phyloP scores from a whole-genome alignment of 2,329 filamentous ascomycete genomes.

The Scolecobasidium constrictum region DNA sequence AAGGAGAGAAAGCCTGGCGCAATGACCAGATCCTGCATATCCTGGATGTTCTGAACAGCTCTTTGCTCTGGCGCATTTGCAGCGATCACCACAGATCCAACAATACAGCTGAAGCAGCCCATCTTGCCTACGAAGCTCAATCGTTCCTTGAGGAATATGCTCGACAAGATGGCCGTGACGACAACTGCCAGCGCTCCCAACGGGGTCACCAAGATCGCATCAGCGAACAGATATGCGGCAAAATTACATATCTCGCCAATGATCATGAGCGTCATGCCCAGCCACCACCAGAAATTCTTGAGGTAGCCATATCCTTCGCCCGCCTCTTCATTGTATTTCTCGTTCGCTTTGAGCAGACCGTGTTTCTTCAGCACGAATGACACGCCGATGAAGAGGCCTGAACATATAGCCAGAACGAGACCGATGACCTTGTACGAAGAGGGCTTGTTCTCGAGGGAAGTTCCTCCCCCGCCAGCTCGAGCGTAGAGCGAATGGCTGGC shows the following conservation, averaged over 20 bases:
- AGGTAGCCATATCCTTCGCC: slow-evolving; percentile 96
- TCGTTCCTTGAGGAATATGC: slow-evolving; percentile 91
- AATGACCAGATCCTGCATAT: slow-evolving; percentile 84
- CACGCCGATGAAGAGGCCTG: slow-evolving; percentile 83
- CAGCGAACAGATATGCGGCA: slow-evolving; percentile 91
- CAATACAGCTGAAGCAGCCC: slow-evolving; percentile 87
- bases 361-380: slow-evolving; percentile 96
- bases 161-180: slow-evolving; percentile 79
- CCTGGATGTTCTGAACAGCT: slow-evolving; percentile 75
- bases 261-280: slow-evolving; percentile 94
- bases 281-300: slow-evolving; percentile 93
- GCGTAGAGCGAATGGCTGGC: slow-evolving; percentile 5
- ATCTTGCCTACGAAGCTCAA: slow-evolving; percentile 94
- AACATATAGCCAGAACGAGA: slow-evolving; percentile 73
- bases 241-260: slow-evolving; percentile 95
- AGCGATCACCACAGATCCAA: slow-evolving; percentile 87
- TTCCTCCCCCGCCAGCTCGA: background rate
- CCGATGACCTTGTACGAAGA: slow-evolving; percentile 73
- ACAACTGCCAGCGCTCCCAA: slow-evolving; percentile 89
- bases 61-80: slow-evolving; percentile 84
- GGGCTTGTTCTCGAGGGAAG: slow-evolving; percentile 23
- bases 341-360: slow-evolving; percentile 81
- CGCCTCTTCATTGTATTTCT: slow-evolving; percentile 91
- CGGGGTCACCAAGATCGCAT: slow-evolving; percentile 89
- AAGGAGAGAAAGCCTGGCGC: slow-evolving; percentile 79